A percentile compares a stretch with the other conserved stretches of the same genome.
Conservation (phyloP, 805 yeast species). For the Clavispora carvajalis region DNA sequence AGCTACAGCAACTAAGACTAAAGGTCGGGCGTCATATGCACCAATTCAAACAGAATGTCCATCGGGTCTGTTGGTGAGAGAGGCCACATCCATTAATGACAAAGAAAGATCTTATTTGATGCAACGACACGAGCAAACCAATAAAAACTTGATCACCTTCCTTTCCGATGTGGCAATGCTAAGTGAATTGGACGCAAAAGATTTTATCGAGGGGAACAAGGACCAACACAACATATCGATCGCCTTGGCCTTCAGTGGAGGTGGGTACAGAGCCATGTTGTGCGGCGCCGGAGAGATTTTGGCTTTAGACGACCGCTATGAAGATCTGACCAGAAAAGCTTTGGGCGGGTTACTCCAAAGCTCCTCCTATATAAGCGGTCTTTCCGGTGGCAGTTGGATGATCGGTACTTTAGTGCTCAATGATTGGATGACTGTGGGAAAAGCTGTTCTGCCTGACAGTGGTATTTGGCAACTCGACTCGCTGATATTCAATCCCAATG, state of each 20-base stretch:
- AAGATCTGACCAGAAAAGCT: slow-evolving; percentile 3
- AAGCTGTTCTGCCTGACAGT: slow-evolving; percentile 19
- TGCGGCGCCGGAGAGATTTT: slow-evolving; percentile 14
- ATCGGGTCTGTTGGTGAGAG: slow-evolving; percentile 16
- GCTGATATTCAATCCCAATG: slow-evolving; percentile 59
- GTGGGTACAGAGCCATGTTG: slow-evolving; percentile 35
- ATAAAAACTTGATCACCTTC: slow-evolving; percentile 23
- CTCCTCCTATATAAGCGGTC: slow-evolving; percentile 11
- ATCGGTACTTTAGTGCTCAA: slow-evolving; percentile 27
- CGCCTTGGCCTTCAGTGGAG: slow-evolving; percentile 33
- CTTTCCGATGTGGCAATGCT: slow-evolving; percentile 26
- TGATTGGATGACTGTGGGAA: slow-evolving; percentile 30
- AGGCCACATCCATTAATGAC: slow-evolving; percentile 20
- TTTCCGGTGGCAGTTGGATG: slow-evolving; percentile 16
- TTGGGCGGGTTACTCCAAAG: slow-evolving; percentile 15
- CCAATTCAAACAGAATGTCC: slow-evolving; percentile 32
- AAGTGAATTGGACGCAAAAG: slow-evolving; percentile 27
- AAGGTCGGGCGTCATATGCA: slow-evolving; percentile 19
- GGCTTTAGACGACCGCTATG: slow-evolving; percentile 9
- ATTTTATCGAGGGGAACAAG: slow-evolving; percentile 20
- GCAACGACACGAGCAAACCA: slow-evolving; percentile 24
- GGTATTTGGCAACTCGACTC: slow-evolving; percentile 65
- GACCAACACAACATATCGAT: slow-evolving; percentile 21
- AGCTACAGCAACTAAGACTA: neutral
- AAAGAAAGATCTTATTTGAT: slow-evolving; percentile 24